A percentile compares a stretch with the other conserved stretches of the same genome.
Conservation (phyloP, 805 yeast species). For the Barnettozyma pratensis region DNA sequence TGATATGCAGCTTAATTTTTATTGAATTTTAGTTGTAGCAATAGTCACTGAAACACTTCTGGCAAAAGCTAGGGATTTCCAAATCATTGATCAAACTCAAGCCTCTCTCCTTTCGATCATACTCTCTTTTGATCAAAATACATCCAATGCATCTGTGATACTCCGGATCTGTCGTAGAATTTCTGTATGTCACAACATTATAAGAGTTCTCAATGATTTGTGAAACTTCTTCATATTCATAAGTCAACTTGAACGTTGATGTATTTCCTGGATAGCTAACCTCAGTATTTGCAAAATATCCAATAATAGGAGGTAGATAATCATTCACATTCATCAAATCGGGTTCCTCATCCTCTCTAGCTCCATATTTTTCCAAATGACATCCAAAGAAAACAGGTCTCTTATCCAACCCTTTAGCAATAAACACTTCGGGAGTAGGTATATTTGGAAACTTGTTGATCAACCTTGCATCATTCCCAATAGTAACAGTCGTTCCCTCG, state of each 20-base stretch:
- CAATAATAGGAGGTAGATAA: constrained; percentile 47
- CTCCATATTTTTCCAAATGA: constrained; percentile 17
- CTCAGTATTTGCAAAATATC: constrained; percentile 44
- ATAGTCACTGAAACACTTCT: constrained; percentile 32
- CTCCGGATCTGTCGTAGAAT: constrained; percentile 31
- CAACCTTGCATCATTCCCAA: constrained; percentile 30
- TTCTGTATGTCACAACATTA: constrained; percentile 41
- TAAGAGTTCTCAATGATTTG: constrained; percentile 49
- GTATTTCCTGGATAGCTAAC: constrained; percentile 43
- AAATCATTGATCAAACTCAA: constrained; percentile 18
- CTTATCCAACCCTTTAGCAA: constrained; percentile 43
- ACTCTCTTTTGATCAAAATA: constrained; percentile 46
- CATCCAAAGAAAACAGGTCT: constrained; percentile 85
- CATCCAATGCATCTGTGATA: constrained; percentile 52
- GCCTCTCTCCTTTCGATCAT: constrained; percentile 33
- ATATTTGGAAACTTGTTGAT: constrained; percentile 59
- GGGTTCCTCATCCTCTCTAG: constrained; percentile 3
- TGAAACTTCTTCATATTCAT: constrained; percentile 37
- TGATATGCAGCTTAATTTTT: too few relatives aligned
- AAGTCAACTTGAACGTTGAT: constrained; percentile 54
- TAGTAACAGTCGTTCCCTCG: constrained; percentile 25
- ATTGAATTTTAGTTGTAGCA: constrained; percentile 30
- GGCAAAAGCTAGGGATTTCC: constrained; percentile 30
- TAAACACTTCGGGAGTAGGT: constrained; percentile 47
- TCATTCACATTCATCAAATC: constrained; percentile 7